Conservation (phyloP, 225 moss, liverwort and hornwort species). For the Takakia lepidozioides region DNA sequence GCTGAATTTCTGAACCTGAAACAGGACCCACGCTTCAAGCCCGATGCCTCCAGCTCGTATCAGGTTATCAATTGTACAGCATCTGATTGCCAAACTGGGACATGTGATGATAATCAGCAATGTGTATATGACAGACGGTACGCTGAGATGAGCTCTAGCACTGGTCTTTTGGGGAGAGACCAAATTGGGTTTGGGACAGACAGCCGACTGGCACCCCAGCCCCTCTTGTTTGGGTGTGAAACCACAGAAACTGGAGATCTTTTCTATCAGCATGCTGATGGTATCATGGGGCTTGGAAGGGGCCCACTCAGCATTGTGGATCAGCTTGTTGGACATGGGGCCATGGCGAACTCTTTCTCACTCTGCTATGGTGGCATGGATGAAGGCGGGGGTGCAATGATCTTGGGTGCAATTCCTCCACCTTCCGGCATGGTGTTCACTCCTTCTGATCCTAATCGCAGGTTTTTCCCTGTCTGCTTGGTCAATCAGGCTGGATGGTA, state of each 20-base stretch:
- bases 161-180: constrained; percentile 68
- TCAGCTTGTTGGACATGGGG: constrained; percentile 62
- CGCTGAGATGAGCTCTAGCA: constrained; percentile 81
- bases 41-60: constrained; percentile 68
- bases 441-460: constrained; percentile 57
- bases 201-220: constrained; percentile 44
- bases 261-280: constrained; percentile 75
- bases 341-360: constrained; percentile 73
- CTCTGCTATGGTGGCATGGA: constrained; percentile 93
- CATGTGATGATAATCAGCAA: constrained; percentile 51
- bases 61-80: constrained; percentile 51
- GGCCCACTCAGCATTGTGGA: constrained; percentile 79
- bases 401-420: constrained; percentile 60
- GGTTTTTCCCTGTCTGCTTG: constrained; percentile 23
- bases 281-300: constrained; percentile 92
- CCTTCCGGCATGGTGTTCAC: constrained; percentile 58
- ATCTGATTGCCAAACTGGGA: constrained; percentile 40
- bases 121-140: constrained; percentile 77
- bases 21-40: constrained; percentile 84
- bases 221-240: constrained; percentile 81
- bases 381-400: constrained; percentile 75
- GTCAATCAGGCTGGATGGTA: constrained; percentile 1
- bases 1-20: too few relatives aligned
- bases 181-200: constrained; percentile 51
- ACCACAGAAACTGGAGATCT: constrained; percentile 81